Base-by-base conservation (phyloP, 78 protist genomes). In the Isochrysis galbana region DNA sequence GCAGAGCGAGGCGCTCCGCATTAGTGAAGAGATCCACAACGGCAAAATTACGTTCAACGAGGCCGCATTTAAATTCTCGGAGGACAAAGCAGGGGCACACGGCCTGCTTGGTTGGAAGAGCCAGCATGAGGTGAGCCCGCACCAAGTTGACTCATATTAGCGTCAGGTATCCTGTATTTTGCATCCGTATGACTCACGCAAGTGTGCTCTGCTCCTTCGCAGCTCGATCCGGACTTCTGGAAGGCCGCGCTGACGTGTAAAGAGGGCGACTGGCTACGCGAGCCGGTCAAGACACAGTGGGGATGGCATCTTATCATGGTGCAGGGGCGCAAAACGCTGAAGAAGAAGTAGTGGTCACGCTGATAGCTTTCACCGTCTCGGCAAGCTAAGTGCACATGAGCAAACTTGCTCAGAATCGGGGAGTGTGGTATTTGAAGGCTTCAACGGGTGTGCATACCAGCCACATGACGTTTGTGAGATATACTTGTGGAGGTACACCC, bases 151-250 rank as follows among this genome's bases (percentile, higher is more conserved):
- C n/a, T n/a, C n/a, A n/a, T n/a, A n/a, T n/a, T n/a, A n/a, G n/a
- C n/a, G n/a, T n/a, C n/a, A n/a, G n/a, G n/a, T n/a, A n/a, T n/a
- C n/a, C n/a, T n/a, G n/a, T n/a, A n/a, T n/a, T n/a, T n/a, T n/a
- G n/a, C n/a, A n/a, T n/a, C n/a, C n/a, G n/a, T n/a, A n/a, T n/a
- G n/a, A n/a, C n/a, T n/a, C n/a, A n/a, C n/a, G n/a, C n/a, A n/a
- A n/a, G n/a, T n/a, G n/a, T n/a, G n/a, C n/a, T n/a, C n/a, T n/a
- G n/a, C n/a, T n/a, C n/a, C n/a, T n/a, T n/a, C n/a, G n/a, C n/a
- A n/a, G 84, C 84, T 77, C 47, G 84, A 77, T 46, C 84, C 44
- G 46, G 84, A 77, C 84, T 77, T 77, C 23, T 77, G 84, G 84
- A 29, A 1, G 84, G 84, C 84, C 2, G 45, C 84, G n/a, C 45